phyloP scores from a whole-genome alignment of 805 yeast species.

The Metschnikowia borealis region DNA sequence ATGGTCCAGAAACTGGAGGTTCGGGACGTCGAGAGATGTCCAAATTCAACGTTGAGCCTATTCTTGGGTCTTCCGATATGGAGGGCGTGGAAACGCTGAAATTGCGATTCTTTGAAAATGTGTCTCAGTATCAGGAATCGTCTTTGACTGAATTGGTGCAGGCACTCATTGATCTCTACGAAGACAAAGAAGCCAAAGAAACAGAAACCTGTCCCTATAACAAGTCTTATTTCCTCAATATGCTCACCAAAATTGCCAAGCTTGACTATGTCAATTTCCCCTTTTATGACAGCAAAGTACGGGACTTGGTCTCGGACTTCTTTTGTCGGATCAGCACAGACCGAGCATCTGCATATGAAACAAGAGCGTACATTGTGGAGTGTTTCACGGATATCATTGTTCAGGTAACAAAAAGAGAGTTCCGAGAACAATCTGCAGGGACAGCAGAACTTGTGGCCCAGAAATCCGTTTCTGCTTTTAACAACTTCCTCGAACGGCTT shows the following conservation, averaged over 20 bases:
- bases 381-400: conserved; percentile 51
- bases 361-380: conserved; percentile 47
- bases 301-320: conserved; percentile 47
- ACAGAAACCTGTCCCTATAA: conserved; percentile 48
- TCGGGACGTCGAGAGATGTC: not conserved
- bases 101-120: conserved; percentile 58
- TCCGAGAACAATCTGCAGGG: conserved; percentile 21
- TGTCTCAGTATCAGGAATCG: conserved; percentile 48
- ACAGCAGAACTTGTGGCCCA: conserved; percentile 35
- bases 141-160: conserved; percentile 48
- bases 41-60: conserved; percentile 21
- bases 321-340: conserved; percentile 45
- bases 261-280: conserved; percentile 52
- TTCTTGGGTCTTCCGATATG: conserved; percentile 44
- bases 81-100: conserved; percentile 52
- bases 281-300: conserved; percentile 36
- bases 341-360: conserved; percentile 35
- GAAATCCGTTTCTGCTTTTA: conserved; percentile 47
- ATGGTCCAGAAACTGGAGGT: conserved; percentile 45
- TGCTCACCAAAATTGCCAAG: conserved; percentile 48
- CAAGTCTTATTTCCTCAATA: conserved; percentile 49
- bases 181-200: conserved; percentile 12
- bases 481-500: conserved; percentile 41
- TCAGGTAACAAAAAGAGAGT: conserved; percentile 39
- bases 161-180: conserved; percentile 45